These are phyloP conservation scores for Arabis hirsuta DNA, from an alignment of 345 rosid species.

Conservation along the genomic window DNA sequence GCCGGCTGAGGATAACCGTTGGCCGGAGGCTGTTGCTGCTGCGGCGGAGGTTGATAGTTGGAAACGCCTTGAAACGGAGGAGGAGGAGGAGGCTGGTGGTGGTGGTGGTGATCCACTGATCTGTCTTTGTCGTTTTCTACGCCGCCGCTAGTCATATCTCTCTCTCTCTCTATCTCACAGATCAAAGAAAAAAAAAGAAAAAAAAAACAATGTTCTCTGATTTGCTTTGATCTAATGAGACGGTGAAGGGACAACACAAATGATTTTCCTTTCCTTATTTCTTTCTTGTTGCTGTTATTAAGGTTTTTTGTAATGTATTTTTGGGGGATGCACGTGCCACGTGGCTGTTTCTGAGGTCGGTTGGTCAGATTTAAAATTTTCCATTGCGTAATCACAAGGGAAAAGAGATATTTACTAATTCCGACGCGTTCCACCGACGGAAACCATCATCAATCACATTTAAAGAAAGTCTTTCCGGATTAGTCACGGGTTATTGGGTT, in stretches of 20 bases:
- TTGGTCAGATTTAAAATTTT: neutral
- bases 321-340: conserved; percentile 16
- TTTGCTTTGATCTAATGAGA: conserved; percentile 24
- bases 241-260: neutral
- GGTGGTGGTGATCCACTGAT: conserved; percentile 27
- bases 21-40: conserved; percentile 19
- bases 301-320: neutral
- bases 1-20: conserved; percentile 41
- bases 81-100: conserved; percentile 31
- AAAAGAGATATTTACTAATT: neutral
- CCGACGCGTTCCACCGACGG: too few species aligned
- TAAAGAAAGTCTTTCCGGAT: too few species aligned
- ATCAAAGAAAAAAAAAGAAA: conserved; percentile 28
- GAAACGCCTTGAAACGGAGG: conserved; percentile 39
- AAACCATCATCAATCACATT: too few species aligned
- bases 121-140: conserved; percentile 32
- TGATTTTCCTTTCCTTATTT: neutral
- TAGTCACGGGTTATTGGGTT: too few species aligned
- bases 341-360: conserved; percentile 30
- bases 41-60: conserved; percentile 38
- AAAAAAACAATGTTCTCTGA: conserved; percentile 7
- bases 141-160: conserved; percentile 38
- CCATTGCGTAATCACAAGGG: conserved; percentile 7
- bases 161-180: neutral
- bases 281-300: neutral